Percentiles rank a stretch among this genome's conserved stretches.
Conservation (phyloP, 2,329 filamentous ascomycete species). For the Fusarium buxicola region DNA sequence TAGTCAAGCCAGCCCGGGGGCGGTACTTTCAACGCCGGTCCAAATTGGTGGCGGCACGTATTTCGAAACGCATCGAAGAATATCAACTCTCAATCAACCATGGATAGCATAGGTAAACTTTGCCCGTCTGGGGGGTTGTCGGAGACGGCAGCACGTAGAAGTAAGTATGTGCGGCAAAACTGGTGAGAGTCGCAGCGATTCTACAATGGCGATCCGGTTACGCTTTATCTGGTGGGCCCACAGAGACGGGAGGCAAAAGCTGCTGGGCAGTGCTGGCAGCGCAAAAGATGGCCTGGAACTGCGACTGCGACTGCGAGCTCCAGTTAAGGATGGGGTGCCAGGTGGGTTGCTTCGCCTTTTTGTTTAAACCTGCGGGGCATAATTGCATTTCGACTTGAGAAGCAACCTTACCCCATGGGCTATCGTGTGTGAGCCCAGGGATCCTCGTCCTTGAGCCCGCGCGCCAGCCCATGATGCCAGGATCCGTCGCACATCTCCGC, state of each 20-base stretch:
- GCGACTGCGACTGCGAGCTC: background rate
- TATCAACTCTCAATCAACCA: background rate
- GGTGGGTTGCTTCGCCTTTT: slow-evolving; percentile 15
- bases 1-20: background rate
- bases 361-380: slow-evolving; percentile 1
- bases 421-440: background rate
- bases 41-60: slow-evolving; percentile 10
- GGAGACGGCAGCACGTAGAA: background rate
- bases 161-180: background rate
- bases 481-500: slow-evolving; percentile 32
- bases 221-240: slow-evolving; percentile 29
- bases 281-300: background rate
- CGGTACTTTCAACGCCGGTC: slow-evolving; percentile 13
- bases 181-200: slow-evolving; percentile 5
- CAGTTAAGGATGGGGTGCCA: background rate
- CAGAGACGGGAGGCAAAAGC: slow-evolving; percentile 4
- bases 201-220: slow-evolving; percentile 12
- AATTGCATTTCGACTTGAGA: too few species aligned
- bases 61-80: slow-evolving; percentile 13
- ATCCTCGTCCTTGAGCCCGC: slow-evolving; percentile 11
- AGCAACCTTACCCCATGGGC: slow-evolving; percentile 11
- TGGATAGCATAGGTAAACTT: background rate
- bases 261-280: slow-evolving; percentile 14
- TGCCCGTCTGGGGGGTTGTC: background rate
- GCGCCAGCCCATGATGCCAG: slow-evolving; percentile 3